Conservation (phyloP, 2,329 filamentous ascomycete genomes). For the Dactylellina leptospora region DNA sequence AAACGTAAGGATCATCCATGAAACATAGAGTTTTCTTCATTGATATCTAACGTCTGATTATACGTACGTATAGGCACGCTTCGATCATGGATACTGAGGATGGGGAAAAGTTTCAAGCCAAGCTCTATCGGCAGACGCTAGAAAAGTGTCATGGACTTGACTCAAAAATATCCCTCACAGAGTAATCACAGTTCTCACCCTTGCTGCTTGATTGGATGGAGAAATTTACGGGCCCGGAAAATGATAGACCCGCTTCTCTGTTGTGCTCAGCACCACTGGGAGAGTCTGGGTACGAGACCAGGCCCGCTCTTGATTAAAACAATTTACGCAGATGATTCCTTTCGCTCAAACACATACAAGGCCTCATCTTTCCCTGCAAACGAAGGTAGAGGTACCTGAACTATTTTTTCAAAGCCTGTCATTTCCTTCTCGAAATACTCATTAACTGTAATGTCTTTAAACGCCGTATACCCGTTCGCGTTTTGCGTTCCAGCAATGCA, state of each 20-base stretch:
- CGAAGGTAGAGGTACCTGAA: slow-evolving; percentile 74
- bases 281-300: too few species aligned
- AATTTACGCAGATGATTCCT: slow-evolving; percentile 56
- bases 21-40: too few species aligned
- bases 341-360: slow-evolving; percentile 71
- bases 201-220: too few species aligned
- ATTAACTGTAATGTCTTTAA: slow-evolving; percentile 71
- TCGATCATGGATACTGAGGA: slow-evolving; percentile 15
- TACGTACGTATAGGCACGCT: too few species aligned
- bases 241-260: too few species aligned
- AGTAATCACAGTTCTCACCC: too few species aligned
- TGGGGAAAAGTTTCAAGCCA: slow-evolving; percentile 16
- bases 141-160: slow-evolving; percentile 32
- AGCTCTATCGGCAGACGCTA: slow-evolving; percentile 18
- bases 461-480: slow-evolving; percentile 76
- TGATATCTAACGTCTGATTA: too few species aligned
- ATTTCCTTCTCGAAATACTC: slow-evolving; percentile 72
- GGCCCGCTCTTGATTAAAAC: background rate
- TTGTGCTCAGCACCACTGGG: too few species aligned
- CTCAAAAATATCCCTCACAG: slow-evolving; percentile 5
- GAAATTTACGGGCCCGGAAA: too few species aligned
- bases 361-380: slow-evolving; percentile 82
- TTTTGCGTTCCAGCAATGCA: slow-evolving; percentile 81
- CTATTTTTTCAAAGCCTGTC: slow-evolving; percentile 68
- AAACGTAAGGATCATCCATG: too few species aligned